Percentiles rank a stretch among this genome's conserved stretches.
Evolutionary conservation across 805 yeast species (phyloP).

Genomic region (Ogataea neopini): DNA sequence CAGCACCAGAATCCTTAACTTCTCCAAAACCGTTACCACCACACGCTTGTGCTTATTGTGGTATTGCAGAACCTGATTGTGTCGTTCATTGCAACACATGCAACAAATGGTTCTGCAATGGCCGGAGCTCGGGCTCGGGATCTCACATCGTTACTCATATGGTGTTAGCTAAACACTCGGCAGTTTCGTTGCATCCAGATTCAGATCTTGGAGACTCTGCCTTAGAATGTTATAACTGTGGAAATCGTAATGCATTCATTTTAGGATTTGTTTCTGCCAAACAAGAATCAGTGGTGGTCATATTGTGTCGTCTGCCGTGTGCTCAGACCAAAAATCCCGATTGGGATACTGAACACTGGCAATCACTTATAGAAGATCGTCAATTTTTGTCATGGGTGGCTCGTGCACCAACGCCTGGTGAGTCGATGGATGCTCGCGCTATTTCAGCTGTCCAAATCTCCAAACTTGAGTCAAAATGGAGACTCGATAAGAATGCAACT

Average conservation of each 20-base stretch:
- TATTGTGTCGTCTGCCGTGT: conserved; percentile 87
- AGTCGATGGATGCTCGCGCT: conserved; percentile 52
- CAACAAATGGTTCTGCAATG: conserved; percentile 88
- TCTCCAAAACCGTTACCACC: background rate
- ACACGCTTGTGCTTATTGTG: conserved; percentile 67
- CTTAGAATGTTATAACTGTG: conserved; percentile 90
- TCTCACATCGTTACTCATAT: conserved; percentile 87
- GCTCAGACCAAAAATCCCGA: conserved; percentile 70
- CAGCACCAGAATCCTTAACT: background rate
- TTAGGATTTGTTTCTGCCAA: conserved; percentile 88
- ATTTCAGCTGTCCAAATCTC: conserved; percentile 65
- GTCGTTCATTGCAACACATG: conserved; percentile 79
- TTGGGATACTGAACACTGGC: conserved; percentile 92
- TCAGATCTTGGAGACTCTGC: conserved; percentile 85
- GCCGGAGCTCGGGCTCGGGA: conserved; percentile 51
- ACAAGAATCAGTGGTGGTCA: conserved; percentile 80
- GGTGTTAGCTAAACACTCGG: conserved; percentile 76
- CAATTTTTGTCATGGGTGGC: conserved; percentile 83
- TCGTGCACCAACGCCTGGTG: conserved; percentile 64
- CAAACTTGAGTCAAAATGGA: conserved; percentile 80
- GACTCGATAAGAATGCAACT: conserved; percentile 67
- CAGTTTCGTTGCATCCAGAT: conserved; percentile 72
- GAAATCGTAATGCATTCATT: conserved; percentile 73
- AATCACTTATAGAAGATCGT: conserved; percentile 77
- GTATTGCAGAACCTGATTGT: conserved; percentile 59